Evolutionary conservation across 768 basidiomycete species (phyloP).

Genomic region (Leccinum uliginosum): DNA sequence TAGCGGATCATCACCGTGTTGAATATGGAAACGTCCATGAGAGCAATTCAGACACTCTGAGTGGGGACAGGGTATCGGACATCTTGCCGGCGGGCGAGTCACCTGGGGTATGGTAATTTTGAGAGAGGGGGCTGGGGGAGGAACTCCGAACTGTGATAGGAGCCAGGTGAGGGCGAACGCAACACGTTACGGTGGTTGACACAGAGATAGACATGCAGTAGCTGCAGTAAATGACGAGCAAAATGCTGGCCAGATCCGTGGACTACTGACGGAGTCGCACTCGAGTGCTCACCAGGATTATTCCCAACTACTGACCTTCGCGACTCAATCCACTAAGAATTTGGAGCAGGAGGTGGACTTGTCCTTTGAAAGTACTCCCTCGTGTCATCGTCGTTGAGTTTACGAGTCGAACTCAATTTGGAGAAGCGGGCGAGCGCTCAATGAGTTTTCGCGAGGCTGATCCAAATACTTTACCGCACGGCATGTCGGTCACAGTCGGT

Average conservation of each 20-base stretch:
- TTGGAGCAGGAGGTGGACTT: neutral
- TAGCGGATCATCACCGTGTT: too few relatives aligned
- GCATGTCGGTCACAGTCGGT: too few relatives aligned
- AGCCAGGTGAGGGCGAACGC: neutral
- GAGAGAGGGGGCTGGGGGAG: constrained; percentile 5
- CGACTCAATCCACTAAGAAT: neutral
- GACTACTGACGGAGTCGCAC: too few relatives aligned
- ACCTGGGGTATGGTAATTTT: neutral
- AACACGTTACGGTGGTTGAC: neutral
- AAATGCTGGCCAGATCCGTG: neutral
- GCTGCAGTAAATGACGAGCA: neutral
- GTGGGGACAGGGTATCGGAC: constrained; percentile 13
- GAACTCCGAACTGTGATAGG: constrained; percentile 3
- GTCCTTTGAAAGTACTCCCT: too few relatives aligned
- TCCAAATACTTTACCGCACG: too few relatives aligned
- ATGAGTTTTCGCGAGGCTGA: too few relatives aligned
- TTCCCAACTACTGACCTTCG: neutral
- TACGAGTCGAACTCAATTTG: too few relatives aligned
- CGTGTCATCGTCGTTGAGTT: too few relatives aligned
- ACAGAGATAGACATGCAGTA: neutral
- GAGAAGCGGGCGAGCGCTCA: too few relatives aligned
- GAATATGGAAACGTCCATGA: too few relatives aligned
- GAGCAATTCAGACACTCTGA: constrained; percentile 3
- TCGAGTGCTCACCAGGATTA: too few relatives aligned
- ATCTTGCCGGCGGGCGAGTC: constrained; percentile 10